Percentiles rank a stretch among this genome's conserved stretches.
These are phyloP conservation scores for Aspergillus alliaceus DNA, from an alignment of 2,329 filamentous ascomycete genomes.

Conservation along the genomic window DNA sequence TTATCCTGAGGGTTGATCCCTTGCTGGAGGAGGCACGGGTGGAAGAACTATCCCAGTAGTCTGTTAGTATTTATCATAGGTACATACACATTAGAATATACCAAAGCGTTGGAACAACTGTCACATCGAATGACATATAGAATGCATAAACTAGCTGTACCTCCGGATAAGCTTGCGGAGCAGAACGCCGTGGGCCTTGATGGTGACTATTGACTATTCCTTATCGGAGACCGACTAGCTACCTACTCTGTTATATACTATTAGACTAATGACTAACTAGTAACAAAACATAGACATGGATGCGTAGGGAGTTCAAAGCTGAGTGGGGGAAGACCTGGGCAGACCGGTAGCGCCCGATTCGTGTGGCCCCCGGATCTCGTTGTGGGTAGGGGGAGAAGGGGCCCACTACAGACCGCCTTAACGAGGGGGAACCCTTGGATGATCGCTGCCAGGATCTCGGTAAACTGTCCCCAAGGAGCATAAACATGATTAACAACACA, in stretches of 20 bases:
- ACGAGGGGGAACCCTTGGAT: not conserved
- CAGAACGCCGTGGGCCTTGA: not conserved
- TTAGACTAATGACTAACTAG: too few relatives aligned
- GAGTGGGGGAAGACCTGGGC: too few relatives aligned
- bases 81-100: not conserved
- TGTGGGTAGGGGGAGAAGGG: too few relatives aligned
- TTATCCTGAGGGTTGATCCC: not conserved
- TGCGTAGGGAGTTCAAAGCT: too few relatives aligned
- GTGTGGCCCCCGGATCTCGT: too few relatives aligned
- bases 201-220: not conserved
- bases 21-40: not conserved
- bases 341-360: too few relatives aligned
- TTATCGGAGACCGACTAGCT: not conserved
- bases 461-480: not conserved
- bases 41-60: not conserved
- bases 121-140: slow-evolving; percentile 1
- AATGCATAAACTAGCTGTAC: not conserved
- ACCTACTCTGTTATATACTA: not conserved
- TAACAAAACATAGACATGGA: too few relatives aligned
- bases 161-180: not conserved
- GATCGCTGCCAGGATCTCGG: slow-evolving; percentile 10
- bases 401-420: too few relatives aligned
- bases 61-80: not conserved
- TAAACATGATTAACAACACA: slow-evolving; percentile 10
- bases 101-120: not conserved